Evolutionary conservation across 805 yeast genomes (phyloP).

Genomic region (Wickerhamiella parazyma): DNA sequence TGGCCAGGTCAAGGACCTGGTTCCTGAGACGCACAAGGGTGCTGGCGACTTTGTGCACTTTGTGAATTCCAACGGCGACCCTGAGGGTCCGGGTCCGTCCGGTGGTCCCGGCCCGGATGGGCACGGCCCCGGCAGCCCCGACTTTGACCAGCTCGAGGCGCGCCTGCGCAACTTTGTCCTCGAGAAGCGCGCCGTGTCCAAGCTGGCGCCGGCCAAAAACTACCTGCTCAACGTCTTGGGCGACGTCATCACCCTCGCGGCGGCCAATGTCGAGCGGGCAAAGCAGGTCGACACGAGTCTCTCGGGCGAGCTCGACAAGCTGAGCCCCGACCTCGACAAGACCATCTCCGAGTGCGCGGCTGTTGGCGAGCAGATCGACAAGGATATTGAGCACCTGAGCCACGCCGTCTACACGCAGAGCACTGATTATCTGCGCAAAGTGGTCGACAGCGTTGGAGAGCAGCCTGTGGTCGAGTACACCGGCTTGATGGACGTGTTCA

Average conservation of each 20-base stretch:
- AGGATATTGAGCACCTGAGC: conserved; percentile 46
- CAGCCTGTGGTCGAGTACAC: conserved; percentile 40
- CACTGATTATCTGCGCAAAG: conserved; percentile 36
- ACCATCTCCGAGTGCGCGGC: conserved; percentile 38
- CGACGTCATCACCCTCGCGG: conserved; percentile 51
- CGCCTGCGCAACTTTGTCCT: conserved; percentile 73
- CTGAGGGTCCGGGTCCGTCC: conserved; percentile 6
- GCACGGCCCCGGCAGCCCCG: conserved; percentile 23
- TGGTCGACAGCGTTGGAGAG: conserved; percentile 41
- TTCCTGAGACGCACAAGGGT: conserved; percentile 85
- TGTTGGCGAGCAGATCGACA: conserved; percentile 46
- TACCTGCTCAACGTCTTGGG: conserved; percentile 53
- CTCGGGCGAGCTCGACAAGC: conserved; percentile 35
- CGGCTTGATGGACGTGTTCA: conserved; percentile 51
- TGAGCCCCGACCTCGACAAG: conserved; percentile 52
- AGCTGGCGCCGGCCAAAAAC: conserved; percentile 85
- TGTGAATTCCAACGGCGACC: conserved; percentile 45
- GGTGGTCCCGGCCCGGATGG: conserved; percentile 20
- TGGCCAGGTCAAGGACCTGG: conserved; percentile 69
- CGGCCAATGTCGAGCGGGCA: conserved; percentile 46
- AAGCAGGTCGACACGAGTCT: conserved; percentile 36
- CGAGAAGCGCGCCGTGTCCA: conserved; percentile 79
- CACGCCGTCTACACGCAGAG: conserved; percentile 49
- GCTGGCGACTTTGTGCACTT: conserved; percentile 89
- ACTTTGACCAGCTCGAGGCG: conserved; percentile 70